phyloP scores from a whole-genome alignment of 129 eudicot genomes.

The Helianthus annuus region DNA sequence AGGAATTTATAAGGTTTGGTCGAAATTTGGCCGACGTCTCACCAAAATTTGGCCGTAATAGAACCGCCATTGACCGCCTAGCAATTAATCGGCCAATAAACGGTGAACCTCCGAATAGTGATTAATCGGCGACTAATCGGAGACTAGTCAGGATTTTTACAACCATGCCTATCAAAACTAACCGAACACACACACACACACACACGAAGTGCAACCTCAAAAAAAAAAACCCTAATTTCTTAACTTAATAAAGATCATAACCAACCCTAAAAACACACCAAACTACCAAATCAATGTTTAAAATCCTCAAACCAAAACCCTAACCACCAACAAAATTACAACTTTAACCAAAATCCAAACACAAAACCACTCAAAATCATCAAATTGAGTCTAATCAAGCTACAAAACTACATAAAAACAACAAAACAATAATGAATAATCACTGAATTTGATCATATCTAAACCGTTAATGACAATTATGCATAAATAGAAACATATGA shows the following conservation, averaged over 20 bases:
- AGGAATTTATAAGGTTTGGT: too few relatives aligned
- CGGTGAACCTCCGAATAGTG: too few relatives aligned
- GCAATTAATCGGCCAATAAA: too few relatives aligned
- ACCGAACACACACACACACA: not conserved
- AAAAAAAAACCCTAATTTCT: conserved; percentile 21
- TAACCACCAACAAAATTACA: not conserved
- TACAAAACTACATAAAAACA: not conserved
- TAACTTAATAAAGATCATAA: conserved; percentile 11
- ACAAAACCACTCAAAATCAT: conserved; percentile 22
- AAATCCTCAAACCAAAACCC: conserved; percentile 17
- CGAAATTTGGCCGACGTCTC: too few relatives aligned
- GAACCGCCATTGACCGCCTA: too few relatives aligned
- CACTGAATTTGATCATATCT: conserved; percentile 19
- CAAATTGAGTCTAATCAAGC: conserved; percentile 21
- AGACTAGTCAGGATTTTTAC: too few relatives aligned
- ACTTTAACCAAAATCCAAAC: conserved; percentile 21
- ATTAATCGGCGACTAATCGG: too few relatives aligned
- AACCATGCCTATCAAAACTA: too few relatives aligned
- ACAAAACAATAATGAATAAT: conserved; percentile 9
- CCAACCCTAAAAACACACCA: conserved; percentile 20
- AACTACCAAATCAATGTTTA: conserved; percentile 6
- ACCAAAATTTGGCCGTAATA: too few relatives aligned
- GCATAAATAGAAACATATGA: conserved; percentile 20
- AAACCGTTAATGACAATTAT: conserved; percentile 11
- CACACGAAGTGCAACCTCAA: not conserved